Percentiles rank a stretch among this genome's conserved stretches.
phyloP scores from a whole-genome alignment of 202 grass and related monocot genomes.

The Cymbopogon flexuosus region DNA sequence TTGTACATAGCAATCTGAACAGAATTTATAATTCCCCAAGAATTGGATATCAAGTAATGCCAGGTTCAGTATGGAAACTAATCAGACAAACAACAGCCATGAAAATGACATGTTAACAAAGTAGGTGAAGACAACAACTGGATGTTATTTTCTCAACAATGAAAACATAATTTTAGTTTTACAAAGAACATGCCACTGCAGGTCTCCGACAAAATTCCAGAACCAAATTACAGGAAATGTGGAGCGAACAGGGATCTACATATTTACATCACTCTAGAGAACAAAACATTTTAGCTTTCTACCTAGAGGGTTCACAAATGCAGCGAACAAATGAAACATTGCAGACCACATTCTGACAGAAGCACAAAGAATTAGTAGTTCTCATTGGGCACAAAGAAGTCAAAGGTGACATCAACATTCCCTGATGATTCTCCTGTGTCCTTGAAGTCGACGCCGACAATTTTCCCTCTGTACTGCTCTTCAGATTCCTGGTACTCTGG shows the following conservation, averaged over 20 bases:
- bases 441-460: conserved; percentile 72
- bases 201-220: background rate
- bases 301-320: background rate
- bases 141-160: background rate
- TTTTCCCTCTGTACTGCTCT: conserved; percentile 81
- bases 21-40: background rate
- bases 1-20: background rate
- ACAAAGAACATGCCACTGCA: background rate
- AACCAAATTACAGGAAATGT: conserved; percentile 23
- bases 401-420: conserved; percentile 71
- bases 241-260: conserved; percentile 19
- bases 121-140: background rate
- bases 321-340: background rate
- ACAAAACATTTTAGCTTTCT: conserved; percentile 12
- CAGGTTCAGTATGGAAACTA: background rate
- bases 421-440: conserved; percentile 72
- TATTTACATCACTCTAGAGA: conserved; percentile 44
- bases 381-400: conserved; percentile 76
- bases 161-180: background rate
- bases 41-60: background rate
- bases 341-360: background rate
- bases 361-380: conserved; percentile 35
- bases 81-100: background rate
- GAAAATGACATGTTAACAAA: background rate
- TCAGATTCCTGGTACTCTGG: conserved; percentile 85